These are phyloP conservation scores for Suillus occidentalis DNA, from an alignment of 768 basidiomycete genomes.

Conservation along the genomic window DNA sequence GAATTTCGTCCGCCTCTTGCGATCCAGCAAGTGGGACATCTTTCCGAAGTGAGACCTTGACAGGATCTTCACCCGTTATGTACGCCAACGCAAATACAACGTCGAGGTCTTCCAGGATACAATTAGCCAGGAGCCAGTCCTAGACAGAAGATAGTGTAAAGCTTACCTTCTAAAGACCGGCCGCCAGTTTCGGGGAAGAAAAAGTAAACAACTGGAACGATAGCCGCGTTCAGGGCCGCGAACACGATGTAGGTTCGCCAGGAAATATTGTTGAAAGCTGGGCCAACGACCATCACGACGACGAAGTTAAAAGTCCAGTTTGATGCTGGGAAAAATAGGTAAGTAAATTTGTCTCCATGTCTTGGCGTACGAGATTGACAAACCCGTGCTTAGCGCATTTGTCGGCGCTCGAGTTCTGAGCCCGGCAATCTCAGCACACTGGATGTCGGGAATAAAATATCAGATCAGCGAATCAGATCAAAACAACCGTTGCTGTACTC, in stretches of 20 bases:
- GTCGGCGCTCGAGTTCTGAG: constrained; percentile 30
- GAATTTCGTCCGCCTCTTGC: constrained; percentile 35
- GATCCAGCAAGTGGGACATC: constrained; percentile 34
- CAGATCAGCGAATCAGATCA: constrained; percentile 1
- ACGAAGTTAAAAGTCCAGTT: constrained; percentile 18
- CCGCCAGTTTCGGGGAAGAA: constrained; percentile 15
- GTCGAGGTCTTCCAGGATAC: constrained; percentile 27
- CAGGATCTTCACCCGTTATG: constrained; percentile 34
- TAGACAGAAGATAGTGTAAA: not conserved
- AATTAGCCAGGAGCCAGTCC: not conserved
- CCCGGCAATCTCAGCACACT: constrained; percentile 33
- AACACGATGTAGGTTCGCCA: constrained; percentile 15
- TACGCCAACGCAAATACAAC: constrained; percentile 36
- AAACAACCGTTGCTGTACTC: not conserved
- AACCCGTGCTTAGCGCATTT: constrained; percentile 30
- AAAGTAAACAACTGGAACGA: constrained; percentile 12
- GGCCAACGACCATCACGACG: constrained; percentile 15
- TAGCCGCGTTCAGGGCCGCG: constrained; percentile 9
- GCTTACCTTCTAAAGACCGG: constrained; percentile 13
- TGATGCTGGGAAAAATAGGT: constrained; percentile 6
- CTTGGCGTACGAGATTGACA: not conserved
- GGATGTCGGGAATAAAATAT: not conserved
- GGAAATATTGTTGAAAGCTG: constrained; percentile 15
- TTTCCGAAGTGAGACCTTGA: constrained; percentile 34
- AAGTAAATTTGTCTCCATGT: not conserved